Evolutionary conservation across 2,329 filamentous ascomycete genomes (phyloP).

Genomic region (Epichloe coenophiala): DNA sequence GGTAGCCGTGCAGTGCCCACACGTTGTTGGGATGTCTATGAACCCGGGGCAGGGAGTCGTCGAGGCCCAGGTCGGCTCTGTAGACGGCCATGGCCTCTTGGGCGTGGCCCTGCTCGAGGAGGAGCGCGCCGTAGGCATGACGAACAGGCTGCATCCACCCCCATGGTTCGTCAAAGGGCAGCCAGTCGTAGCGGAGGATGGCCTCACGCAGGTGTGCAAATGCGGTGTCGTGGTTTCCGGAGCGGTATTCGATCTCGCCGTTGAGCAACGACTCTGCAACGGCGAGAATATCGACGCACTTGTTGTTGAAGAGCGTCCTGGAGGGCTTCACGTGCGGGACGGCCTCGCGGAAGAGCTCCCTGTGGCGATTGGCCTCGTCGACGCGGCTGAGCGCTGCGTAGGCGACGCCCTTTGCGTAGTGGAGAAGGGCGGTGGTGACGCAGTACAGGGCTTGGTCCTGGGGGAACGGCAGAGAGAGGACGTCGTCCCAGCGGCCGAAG

Average conservation of each 20-base stretch:
- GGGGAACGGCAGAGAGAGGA: constrained; percentile 43
- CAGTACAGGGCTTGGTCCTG: constrained; percentile 49
- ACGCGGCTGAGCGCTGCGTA: constrained; percentile 44
- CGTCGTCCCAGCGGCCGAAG: constrained; percentile 59
- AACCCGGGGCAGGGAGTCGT: constrained; percentile 46
- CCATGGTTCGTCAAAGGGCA: constrained; percentile 65
- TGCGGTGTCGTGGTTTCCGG: constrained; percentile 40
- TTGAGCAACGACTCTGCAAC: constrained; percentile 56
- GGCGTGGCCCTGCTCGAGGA: constrained; percentile 51
- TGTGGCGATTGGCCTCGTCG: constrained; percentile 38
- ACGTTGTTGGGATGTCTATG: constrained; percentile 59
- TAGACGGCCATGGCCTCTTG: constrained; percentile 45
- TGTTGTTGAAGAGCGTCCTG: constrained; percentile 36
- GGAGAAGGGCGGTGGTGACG: constrained; percentile 52
- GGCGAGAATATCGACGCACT: constrained; percentile 41
- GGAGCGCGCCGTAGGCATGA: constrained; percentile 56
- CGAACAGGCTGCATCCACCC: constrained; percentile 66
- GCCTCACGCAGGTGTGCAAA: constrained; percentile 45
- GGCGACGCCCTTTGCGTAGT: constrained; percentile 58
- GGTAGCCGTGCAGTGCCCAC: constrained; percentile 60
- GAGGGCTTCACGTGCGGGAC: constrained; percentile 38
- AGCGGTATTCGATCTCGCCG: constrained; percentile 61
- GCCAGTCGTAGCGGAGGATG: constrained; percentile 44
- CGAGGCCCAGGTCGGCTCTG: constrained; percentile 45
- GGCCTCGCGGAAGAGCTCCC: constrained; percentile 36